Evolutionary conservation across 2,329 filamentous ascomycete species (phyloP).

Genomic region (Podosphaera xanthii): DNA sequence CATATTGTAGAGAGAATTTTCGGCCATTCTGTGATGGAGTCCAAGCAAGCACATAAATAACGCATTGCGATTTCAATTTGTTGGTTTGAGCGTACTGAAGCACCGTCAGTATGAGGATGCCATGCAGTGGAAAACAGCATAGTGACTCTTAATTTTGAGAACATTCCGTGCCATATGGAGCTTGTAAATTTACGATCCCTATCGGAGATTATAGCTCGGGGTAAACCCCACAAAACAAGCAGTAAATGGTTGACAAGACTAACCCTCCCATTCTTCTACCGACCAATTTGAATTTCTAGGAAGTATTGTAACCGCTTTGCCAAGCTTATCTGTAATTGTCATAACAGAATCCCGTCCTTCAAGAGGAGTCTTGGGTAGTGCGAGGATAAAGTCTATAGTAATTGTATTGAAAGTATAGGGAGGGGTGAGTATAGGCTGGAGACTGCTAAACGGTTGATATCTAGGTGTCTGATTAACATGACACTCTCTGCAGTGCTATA

Average conservation of each 20-base stretch:
- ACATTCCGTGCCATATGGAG: neutral
- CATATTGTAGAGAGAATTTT: neutral
- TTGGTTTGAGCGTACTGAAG: too few relatives aligned
- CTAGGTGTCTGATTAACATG: conserved; percentile 2
- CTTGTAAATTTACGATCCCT: neutral
- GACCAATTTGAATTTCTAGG: neutral
- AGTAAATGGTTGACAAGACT: neutral
- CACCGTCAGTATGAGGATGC: neutral
- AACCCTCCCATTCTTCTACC: neutral
- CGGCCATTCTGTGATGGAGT: neutral
- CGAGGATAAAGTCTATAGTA: neutral
- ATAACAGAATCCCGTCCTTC: neutral
- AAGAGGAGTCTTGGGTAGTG: neutral
- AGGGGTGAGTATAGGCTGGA: neutral
- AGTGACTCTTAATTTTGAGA: neutral
- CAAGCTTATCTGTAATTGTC: neutral
- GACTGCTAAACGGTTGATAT: neutral
- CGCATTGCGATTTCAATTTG: neutral
- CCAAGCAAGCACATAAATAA: neutral
- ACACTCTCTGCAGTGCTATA: conserved; percentile 17
- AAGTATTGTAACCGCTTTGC: neutral
- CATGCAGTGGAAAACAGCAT: neutral
- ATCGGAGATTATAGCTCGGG: neutral
- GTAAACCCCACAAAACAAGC: neutral
- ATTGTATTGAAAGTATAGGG: neutral